A percentile compares a stretch with the other conserved stretches of the same genome.
Evolutionary conservation across 1,284 basidiomycete species (phyloP).

Genomic region (Tilletia indica): DNA sequence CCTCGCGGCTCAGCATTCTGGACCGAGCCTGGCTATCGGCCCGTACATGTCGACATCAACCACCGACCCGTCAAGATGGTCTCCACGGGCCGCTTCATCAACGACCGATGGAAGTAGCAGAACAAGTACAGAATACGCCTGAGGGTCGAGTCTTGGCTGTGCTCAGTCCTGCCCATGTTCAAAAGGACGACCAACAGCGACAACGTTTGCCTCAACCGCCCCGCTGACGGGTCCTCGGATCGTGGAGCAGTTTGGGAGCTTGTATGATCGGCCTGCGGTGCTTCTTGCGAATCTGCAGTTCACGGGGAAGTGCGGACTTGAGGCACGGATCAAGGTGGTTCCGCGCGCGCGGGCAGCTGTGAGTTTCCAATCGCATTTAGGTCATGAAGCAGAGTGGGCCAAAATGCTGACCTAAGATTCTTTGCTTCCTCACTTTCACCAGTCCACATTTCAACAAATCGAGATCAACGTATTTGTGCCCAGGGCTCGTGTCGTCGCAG

Average conservation of each 20-base stretch:
- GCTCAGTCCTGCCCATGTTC: not conserved
- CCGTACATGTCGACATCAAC: slow-evolving; percentile 33
- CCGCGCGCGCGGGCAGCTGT: slow-evolving; percentile 15
- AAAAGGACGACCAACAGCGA: slow-evolving; percentile 18
- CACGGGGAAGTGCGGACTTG: not conserved
- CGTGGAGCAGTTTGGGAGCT: not conserved
- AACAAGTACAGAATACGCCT: slow-evolving; percentile 19
- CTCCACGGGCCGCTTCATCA: not conserved
- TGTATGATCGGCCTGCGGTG: slow-evolving; percentile 11
- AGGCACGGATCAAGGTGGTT: slow-evolving; percentile 21
- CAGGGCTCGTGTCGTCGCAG: slow-evolving; percentile 28
- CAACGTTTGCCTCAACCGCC: slow-evolving; percentile 17
- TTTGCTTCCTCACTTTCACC: not conserved
- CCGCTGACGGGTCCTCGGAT: not conserved
- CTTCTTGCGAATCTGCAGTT: slow-evolving; percentile 5
- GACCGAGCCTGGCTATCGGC: slow-evolving; percentile 42
- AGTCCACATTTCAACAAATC: slow-evolving; percentile 14
- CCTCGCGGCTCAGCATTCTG: slow-evolving; percentile 31
- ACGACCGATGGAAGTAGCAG: not conserved
- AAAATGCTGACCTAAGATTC: not conserved
- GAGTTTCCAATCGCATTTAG: not conserved
- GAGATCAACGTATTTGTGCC: slow-evolving; percentile 39
- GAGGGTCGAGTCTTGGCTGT: not conserved
- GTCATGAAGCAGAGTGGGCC: too few relatives aligned
- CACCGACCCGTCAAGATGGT: slow-evolving; percentile 18